phyloP scores from a whole-genome alignment of 345 rosid genomes.

The Viola odorata region DNA sequence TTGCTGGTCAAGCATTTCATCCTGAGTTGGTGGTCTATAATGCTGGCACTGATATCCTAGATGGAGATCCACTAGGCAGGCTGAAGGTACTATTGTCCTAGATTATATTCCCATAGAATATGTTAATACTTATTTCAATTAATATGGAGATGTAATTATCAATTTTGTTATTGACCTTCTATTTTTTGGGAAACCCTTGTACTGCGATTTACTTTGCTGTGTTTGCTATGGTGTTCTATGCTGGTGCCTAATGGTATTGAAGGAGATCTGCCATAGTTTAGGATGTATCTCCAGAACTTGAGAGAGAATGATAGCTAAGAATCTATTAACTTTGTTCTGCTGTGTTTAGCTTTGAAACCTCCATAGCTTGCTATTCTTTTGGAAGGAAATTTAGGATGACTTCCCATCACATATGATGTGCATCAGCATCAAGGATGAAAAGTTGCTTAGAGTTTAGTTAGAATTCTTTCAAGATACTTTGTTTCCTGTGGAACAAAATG shows the following conservation, averaged over 20 bases:
- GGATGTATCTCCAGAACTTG: background rate
- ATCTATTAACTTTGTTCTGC: too few species aligned
- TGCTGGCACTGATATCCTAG: constrained; percentile 95
- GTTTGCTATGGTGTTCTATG: too few species aligned
- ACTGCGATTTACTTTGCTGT: too few species aligned
- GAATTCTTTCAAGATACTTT: background rate
- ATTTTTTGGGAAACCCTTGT: background rate
- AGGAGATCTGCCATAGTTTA: background rate
- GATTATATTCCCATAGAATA: background rate
- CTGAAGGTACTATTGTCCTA: constrained; percentile 46
- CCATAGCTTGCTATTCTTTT: too few species aligned
- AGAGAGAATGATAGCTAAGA: too few species aligned
- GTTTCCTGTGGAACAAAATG: too few species aligned
- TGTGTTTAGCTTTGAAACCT: too few species aligned
- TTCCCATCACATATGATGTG: too few species aligned
- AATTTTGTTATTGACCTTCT: background rate
- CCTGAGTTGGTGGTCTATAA: constrained; percentile 82
- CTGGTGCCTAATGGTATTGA: background rate
- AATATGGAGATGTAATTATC: background rate
- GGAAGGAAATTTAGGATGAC: too few species aligned
- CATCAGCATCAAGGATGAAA: too few species aligned
- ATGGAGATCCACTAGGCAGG: constrained; percentile 89
- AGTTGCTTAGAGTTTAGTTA: background rate
- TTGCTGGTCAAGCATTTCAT: constrained; percentile 53
- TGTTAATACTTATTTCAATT: background rate